These are phyloP conservation scores for Neonectria faginata DNA, from an alignment of 2,329 filamentous ascomycete species.

Conservation along the genomic window DNA sequence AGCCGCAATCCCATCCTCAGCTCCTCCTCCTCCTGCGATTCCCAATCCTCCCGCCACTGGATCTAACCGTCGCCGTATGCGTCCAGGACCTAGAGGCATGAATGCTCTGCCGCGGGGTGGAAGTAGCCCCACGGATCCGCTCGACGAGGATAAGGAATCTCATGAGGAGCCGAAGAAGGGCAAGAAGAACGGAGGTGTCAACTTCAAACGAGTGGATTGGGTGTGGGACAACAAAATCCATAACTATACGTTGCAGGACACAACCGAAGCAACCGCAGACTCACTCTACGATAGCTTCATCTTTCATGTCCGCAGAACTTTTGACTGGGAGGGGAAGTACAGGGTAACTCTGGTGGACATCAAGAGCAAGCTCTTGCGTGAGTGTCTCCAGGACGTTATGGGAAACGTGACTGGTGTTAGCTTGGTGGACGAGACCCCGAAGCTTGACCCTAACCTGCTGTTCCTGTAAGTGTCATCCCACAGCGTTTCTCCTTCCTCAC, in stretches of 20 bases:
- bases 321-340: conserved; percentile 88
- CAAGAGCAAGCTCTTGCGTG: conserved; percentile 82
- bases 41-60: neutral
- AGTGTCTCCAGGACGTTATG: conserved; percentile 63
- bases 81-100: neutral
- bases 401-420: conserved; percentile 67
- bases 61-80: neutral
- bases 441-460: conserved; percentile 76
- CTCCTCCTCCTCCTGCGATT: conserved; percentile 1
- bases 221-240: conserved; percentile 65
- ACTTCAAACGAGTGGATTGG: conserved; percentile 66
- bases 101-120: neutral
- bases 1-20: conserved; percentile 1
- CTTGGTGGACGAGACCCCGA: conserved; percentile 82
- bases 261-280: conserved; percentile 58
- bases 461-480: conserved; percentile 63
- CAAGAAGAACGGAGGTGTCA: conserved; percentile 38
- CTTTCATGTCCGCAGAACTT: conserved; percentile 85
- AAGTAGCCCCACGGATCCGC: conserved; percentile 11
- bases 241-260: conserved; percentile 67
- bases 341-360: conserved; percentile 80
- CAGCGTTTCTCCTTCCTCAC: neutral
- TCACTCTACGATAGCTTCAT: conserved; percentile 79
- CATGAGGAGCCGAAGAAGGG: conserved; percentile 28
- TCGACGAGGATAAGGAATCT: conserved; percentile 12